Conservation (phyloP, 2,329 filamentous ascomycete species). For the Lasiodiplodia gonubiensis region DNA sequence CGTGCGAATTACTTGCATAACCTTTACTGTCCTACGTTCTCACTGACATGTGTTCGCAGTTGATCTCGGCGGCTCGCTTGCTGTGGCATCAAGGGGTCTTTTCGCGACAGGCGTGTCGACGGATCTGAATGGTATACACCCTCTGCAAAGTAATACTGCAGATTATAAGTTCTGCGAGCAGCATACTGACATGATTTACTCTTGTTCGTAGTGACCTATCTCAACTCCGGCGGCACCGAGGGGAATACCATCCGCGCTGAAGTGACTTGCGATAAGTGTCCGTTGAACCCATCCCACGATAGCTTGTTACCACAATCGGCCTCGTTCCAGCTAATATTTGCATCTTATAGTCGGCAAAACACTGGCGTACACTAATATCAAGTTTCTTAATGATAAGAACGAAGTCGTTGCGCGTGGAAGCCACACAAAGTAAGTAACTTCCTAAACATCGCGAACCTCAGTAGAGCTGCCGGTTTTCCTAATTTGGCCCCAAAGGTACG, state of each 20-base stretch:
- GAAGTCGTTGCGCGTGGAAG: constrained; percentile 69
- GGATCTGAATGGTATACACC: constrained; percentile 61
- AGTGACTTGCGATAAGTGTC: constrained; percentile 70
- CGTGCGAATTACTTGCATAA: not conserved
- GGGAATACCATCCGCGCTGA: constrained; percentile 67
- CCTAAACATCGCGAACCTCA: not conserved
- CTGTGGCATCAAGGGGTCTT: constrained; percentile 68
- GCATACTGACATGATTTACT: not conserved
- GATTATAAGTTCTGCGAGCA: not conserved
- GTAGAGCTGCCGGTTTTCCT: not conserved
- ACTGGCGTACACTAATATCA: constrained; percentile 67
- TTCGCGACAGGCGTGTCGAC: constrained; percentile 71
- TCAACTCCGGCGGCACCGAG: constrained; percentile 67
- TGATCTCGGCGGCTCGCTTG: constrained; percentile 69
- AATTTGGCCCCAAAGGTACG: constrained; percentile 51
- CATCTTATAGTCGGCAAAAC: constrained; percentile 64
- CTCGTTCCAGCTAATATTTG: not conserved
- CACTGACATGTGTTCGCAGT: constrained; percentile 46
- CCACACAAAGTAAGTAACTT: constrained; percentile 65
- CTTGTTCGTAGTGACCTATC: constrained; percentile 61
- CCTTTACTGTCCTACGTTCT: not conserved
- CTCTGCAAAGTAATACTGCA: constrained; percentile 3
- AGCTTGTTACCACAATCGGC: not conserved
- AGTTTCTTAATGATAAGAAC: constrained; percentile 64
- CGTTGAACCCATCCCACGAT: constrained; percentile 29